Evolutionary conservation across 192 early-diverging fungal genomes (phyloP).

Genomic region (Diversispora eburnea): DNA sequence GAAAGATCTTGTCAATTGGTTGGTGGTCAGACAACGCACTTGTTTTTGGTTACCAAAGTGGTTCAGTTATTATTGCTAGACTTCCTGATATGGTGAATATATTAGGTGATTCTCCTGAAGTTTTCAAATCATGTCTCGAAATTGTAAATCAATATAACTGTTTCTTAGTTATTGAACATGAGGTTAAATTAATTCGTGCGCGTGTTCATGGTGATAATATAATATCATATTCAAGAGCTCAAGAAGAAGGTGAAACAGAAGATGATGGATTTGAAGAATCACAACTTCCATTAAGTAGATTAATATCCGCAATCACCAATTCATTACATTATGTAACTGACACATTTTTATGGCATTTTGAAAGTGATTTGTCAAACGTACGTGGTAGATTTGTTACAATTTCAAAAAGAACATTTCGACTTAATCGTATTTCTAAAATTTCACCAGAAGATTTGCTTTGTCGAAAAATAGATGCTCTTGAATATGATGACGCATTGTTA

Average conservation of each 20-base stretch:
- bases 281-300: not conserved
- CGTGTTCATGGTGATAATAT: conserved; percentile 37
- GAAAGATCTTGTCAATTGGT: conserved; percentile 42
- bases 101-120: conserved; percentile 40
- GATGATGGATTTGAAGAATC: conserved; percentile 21
- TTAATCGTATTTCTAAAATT: conserved; percentile 41
- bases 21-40: conserved; percentile 56
- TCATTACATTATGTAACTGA: conserved; percentile 29
- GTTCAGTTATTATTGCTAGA: conserved; percentile 46
- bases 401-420: conserved; percentile 31
- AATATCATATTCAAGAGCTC: conserved; percentile 29
- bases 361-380: conserved; percentile 28
- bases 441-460: conserved; percentile 50
- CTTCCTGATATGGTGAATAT: conserved; percentile 45
- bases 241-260: conserved; percentile 19
- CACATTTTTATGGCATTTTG: conserved; percentile 30
- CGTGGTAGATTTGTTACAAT: conserved; percentile 40
- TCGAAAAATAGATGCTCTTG: conserved; percentile 46
- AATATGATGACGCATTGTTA: conserved; percentile 55
- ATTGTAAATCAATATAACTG: conserved; percentile 36
- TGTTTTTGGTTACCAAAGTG: conserved; percentile 48
- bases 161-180: conserved; percentile 43
- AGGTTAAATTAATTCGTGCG: conserved; percentile 39
- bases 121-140: conserved; percentile 43
- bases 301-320: conserved; percentile 13